phyloP scores from a whole-genome alignment of 208 protist species.

The Acanthamoeba sp. region DNA sequence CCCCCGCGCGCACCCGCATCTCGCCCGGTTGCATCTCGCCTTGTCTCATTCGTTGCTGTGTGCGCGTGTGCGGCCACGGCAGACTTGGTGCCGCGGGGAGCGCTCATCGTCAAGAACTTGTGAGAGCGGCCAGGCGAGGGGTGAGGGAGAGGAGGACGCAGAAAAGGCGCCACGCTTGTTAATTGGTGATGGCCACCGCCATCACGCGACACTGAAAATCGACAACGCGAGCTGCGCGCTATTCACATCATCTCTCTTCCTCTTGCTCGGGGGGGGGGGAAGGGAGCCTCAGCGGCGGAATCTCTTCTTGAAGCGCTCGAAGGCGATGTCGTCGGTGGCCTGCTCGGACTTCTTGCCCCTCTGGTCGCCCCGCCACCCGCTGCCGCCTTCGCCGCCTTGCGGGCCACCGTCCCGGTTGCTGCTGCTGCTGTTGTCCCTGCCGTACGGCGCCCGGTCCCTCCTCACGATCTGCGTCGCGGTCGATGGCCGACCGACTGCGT shows the following conservation, averaged over 20 bases:
- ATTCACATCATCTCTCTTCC: too few species aligned
- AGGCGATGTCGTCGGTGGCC: slow-evolving; percentile 51
- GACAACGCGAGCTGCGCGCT: too few species aligned
- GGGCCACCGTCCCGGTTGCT: neutral
- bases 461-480: neutral
- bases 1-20: neutral
- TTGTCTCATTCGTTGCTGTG: neutral
- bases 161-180: too few species aligned
- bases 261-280: too few species aligned
- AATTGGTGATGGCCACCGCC: too few species aligned
- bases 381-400: neutral
- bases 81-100: slow-evolving; percentile 50
- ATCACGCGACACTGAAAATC: too few species aligned
- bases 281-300: slow-evolving; percentile 11
- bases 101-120: slow-evolving; percentile 50
- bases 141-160: too few species aligned
- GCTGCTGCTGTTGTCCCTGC: neutral
- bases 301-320: slow-evolving; percentile 59
- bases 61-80: neutral
- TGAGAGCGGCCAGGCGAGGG: neutral
- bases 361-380: neutral
- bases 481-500: slow-evolving; percentile 11
- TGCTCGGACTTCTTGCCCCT: slow-evolving; percentile 21
- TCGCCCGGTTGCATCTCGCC: neutral
- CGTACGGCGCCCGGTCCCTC: neutral